Percentiles rank a stretch among this genome's conserved stretches.
phyloP scores from a whole-genome alignment of 768 basidiomycete species.

The Mycena pura region DNA sequence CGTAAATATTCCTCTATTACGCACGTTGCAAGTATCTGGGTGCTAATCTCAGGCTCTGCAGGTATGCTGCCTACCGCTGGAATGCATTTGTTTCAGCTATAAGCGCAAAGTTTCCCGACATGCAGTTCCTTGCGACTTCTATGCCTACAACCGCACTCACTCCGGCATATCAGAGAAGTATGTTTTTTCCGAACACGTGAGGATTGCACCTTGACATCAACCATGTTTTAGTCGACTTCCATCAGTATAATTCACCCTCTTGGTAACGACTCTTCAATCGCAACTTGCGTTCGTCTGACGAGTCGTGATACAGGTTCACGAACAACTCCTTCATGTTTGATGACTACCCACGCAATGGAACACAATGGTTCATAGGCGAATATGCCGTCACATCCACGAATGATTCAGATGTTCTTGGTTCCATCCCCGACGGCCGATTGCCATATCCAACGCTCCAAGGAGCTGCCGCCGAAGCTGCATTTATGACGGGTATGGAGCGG shows the following conservation, averaged over 20 bases:
- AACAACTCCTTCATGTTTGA: slow-evolving; percentile 60
- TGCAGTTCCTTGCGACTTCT: slow-evolving; percentile 58
- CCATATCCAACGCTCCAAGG: slow-evolving; percentile 45
- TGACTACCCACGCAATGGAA: slow-evolving; percentile 57
- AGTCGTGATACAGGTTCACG: slow-evolving; percentile 46
- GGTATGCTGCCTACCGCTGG: slow-evolving; percentile 48
- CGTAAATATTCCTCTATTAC: slow-evolving; percentile 23
- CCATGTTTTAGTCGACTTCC: slow-evolving; percentile 51
- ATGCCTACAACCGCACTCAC: slow-evolving; percentile 47
- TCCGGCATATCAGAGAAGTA: slow-evolving; percentile 50
- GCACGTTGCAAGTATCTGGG: slow-evolving; percentile 27
- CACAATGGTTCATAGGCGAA: slow-evolving; percentile 63
- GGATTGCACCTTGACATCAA: not conserved
- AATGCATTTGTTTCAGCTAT: slow-evolving; percentile 30
- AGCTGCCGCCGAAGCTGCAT: slow-evolving; percentile 60
- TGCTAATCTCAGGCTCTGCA: slow-evolving; percentile 44
- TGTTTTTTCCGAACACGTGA: not conserved
- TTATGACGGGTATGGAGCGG: slow-evolving; percentile 65
- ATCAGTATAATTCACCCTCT: slow-evolving; percentile 56
- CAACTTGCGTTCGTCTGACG: not conserved
- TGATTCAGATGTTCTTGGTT: slow-evolving; percentile 34
- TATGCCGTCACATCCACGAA: slow-evolving; percentile 54
- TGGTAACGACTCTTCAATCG: slow-evolving; percentile 9
- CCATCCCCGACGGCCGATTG: slow-evolving; percentile 37
- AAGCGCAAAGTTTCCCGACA: slow-evolving; percentile 32